Conservation (phyloP, 345 rosid species). For the Eucalyptus marginata region DNA sequence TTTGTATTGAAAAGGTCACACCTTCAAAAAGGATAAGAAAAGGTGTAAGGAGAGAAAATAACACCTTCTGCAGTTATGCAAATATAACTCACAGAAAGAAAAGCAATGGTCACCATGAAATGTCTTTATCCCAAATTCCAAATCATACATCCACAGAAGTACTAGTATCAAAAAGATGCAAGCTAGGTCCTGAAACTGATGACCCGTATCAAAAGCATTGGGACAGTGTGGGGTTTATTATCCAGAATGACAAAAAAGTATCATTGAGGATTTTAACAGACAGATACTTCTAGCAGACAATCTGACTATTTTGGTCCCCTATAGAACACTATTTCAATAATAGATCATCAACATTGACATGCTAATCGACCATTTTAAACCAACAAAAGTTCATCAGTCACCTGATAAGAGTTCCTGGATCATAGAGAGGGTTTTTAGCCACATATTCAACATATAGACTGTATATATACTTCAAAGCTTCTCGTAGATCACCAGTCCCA, state of each 20-base stretch:
- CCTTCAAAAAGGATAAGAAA: conserved; percentile 19
- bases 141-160: neutral
- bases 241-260: neutral
- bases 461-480: conserved; percentile 72
- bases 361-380: conserved; percentile 31
- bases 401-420: conserved; percentile 81
- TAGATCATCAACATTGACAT: neutral
- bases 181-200: neutral
- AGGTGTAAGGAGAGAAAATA: neutral
- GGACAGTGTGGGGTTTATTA: neutral
- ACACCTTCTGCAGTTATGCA: neutral
- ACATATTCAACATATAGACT: conserved; percentile 87
- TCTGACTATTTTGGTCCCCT: neutral
- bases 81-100: neutral
- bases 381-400: conserved; percentile 6
- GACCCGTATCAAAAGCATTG: neutral
- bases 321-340: neutral
- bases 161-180: neutral
- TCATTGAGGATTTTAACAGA: neutral
- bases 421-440: conserved; percentile 71
- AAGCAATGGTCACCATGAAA: neutral
- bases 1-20: conserved; percentile 62
- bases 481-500: conserved; percentile 79
- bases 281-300: neutral
- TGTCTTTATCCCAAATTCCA: neutral